These are phyloP conservation scores for Paracoccidioides lutzii DNA, from an alignment of 2,329 filamentous ascomycete genomes.

Conservation along the genomic window DNA sequence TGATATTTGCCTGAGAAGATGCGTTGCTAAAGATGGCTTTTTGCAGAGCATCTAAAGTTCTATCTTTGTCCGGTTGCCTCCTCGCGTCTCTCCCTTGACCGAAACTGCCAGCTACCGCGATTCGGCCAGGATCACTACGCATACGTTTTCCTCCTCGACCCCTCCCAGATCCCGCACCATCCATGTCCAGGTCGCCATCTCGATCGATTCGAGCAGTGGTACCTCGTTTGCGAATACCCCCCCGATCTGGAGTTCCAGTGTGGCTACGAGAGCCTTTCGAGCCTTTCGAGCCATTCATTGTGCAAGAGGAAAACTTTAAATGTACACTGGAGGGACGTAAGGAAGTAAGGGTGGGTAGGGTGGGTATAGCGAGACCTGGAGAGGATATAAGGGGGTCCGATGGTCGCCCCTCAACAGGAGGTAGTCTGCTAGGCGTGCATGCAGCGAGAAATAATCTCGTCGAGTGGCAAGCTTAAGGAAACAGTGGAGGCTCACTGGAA, in stretches of 20 bases:
- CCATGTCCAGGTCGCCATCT: constrained; percentile 52
- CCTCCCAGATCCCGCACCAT: constrained; percentile 26
- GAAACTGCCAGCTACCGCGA: constrained; percentile 10
- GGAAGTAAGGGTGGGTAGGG: background rate
- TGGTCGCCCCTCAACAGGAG: background rate
- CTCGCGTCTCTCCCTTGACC: constrained; percentile 16
- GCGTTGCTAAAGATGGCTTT: constrained; percentile 22
- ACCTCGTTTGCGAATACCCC: constrained; percentile 41
- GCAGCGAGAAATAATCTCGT: background rate
- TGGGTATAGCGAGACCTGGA: background rate
- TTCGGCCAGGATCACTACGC: constrained; percentile 20
- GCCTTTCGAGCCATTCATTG: constrained; percentile 20
- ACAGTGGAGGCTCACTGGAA: background rate
- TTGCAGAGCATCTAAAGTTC: constrained; percentile 25
- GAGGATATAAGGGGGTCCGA: background rate
- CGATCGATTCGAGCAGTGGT: constrained; percentile 37
- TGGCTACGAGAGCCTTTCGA: constrained; percentile 19
- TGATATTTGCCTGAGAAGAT: constrained; percentile 27
- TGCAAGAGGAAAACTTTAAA: constrained; percentile 9
- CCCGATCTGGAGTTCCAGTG: constrained; percentile 24
- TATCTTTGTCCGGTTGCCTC: constrained; percentile 13
- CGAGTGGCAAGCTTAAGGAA: background rate
- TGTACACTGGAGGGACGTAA: constrained; percentile 1
- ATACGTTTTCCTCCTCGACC: constrained; percentile 23
- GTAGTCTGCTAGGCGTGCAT: background rate